A percentile compares a stretch with the other conserved stretches of the same genome.
Evolutionary conservation across 352 stramenopile genomes (phyloP).

Genomic region (Globisporangium yorkense): DNA sequence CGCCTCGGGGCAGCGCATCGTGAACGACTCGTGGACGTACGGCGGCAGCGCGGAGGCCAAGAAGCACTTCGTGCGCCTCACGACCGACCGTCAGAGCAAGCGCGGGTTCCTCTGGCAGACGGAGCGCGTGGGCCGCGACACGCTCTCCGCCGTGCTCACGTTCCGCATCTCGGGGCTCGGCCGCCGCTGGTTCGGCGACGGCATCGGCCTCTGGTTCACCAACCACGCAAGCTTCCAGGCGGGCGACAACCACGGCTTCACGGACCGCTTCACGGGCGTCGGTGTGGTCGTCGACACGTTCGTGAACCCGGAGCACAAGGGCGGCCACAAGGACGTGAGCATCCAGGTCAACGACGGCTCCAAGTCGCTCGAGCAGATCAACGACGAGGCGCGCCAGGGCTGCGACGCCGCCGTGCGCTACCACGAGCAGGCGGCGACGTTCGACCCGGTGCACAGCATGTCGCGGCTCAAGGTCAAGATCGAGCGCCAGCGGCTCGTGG

Average conservation of each 20-base stretch:
- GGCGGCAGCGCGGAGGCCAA: conserved; percentile 73
- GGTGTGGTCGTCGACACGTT: conserved; percentile 84
- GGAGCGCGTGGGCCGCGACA: conserved; percentile 39
- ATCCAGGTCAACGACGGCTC: conserved; percentile 77
- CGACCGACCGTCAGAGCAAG: conserved; percentile 85
- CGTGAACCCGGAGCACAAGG: conserved; percentile 75
- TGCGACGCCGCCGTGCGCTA: conserved; percentile 79
- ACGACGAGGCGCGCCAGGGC: conserved; percentile 54
- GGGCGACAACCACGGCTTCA: conserved; percentile 75
- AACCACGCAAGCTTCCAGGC: conserved; percentile 45
- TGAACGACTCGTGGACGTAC: conserved; percentile 74
- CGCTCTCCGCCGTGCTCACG: conserved; percentile 59
- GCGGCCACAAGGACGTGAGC: conserved; percentile 81
- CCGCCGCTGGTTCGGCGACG: conserved; percentile 82
- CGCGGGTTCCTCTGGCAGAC: conserved; percentile 76
- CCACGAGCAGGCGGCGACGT: conserved; percentile 70
- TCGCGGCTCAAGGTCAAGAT: conserved; percentile 78
- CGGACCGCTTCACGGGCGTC: conserved; percentile 66
- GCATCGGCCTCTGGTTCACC: conserved; percentile 80
- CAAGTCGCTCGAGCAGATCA: conserved; percentile 62
- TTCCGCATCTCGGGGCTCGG: conserved; percentile 81
- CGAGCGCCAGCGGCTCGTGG: conserved; percentile 36
- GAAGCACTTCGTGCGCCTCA: conserved; percentile 86
- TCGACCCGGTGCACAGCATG: conserved; percentile 77
- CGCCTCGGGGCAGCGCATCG: conserved; percentile 43